Conservation (phyloP, 2,329 filamentous ascomycete genomes). For the Lecanicillium sp. region DNA sequence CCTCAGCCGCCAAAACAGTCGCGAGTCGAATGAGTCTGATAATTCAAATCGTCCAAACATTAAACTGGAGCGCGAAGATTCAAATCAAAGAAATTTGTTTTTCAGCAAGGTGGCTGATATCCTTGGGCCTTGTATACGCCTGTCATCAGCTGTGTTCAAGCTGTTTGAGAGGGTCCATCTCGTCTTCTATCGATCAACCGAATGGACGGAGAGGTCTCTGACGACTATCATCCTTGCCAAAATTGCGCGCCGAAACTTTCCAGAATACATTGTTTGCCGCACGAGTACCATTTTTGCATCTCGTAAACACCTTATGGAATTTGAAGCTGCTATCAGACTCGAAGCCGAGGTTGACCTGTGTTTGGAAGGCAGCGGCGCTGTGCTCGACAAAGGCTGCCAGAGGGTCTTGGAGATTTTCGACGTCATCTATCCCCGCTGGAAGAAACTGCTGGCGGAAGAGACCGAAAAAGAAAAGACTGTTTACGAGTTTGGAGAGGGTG, state of each 20-base stretch:
- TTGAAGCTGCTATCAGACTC: constrained; percentile 76
- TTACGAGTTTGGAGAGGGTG: constrained; percentile 78
- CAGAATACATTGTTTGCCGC: constrained; percentile 81
- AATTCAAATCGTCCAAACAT: constrained; percentile 30
- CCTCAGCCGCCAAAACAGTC: constrained; percentile 58
- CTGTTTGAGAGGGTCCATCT: constrained; percentile 92
- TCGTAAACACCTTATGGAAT: constrained; percentile 71
- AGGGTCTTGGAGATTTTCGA: constrained; percentile 68
- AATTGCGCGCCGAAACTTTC: constrained; percentile 82
- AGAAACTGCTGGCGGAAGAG: constrained; percentile 63
- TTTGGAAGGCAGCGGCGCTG: constrained; percentile 70
- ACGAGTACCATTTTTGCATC: constrained; percentile 85
- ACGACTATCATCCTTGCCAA: constrained; percentile 92
- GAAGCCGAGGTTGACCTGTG: constrained; percentile 78
- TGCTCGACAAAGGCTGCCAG: constrained; percentile 58
- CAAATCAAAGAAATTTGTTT: constrained; percentile 69
- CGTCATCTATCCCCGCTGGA: constrained; percentile 76
- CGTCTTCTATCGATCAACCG: constrained; percentile 91
- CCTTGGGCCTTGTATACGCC: constrained; percentile 76
- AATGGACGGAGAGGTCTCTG: constrained; percentile 96
- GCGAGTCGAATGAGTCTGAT: constrained; percentile 45
- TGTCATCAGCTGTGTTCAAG: constrained; percentile 65
- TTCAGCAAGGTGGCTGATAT: constrained; percentile 68
- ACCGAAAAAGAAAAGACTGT: constrained; percentile 68
- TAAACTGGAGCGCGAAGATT: constrained; percentile 27